phyloP scores from a whole-genome alignment of 2,329 filamentous ascomycete genomes.

The Fusarium sp. region DNA sequence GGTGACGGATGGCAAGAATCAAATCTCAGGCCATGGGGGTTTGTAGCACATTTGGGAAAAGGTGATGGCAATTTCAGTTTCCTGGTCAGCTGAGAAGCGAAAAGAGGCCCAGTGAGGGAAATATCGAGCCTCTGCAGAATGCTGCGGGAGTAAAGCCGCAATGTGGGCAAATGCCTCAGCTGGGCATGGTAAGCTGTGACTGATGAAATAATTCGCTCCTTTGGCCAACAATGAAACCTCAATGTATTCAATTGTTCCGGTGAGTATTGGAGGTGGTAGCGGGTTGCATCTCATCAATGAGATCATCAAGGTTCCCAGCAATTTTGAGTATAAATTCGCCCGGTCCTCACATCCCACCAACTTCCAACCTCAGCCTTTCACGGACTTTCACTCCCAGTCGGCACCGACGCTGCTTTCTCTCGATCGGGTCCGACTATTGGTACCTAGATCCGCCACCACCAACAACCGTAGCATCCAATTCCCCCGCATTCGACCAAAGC shows the following conservation, averaged over 20 bases:
- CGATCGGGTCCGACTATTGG: background rate
- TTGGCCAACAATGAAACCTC: background rate
- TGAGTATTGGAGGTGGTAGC: background rate
- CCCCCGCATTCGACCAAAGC: conserved; percentile 12
- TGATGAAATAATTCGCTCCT: background rate
- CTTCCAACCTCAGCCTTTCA: no score
- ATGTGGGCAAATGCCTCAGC: background rate
- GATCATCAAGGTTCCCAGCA: background rate
- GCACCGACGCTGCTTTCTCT: background rate
- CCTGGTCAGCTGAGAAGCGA: background rate
- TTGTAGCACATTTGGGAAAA: background rate
- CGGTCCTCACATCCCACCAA: background rate
- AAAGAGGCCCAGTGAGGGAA: background rate
- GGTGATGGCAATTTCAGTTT: background rate
- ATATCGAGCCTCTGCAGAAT: background rate
- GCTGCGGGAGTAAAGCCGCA: background rate
- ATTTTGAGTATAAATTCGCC: background rate
- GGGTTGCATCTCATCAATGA: background rate
- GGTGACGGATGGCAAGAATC: background rate
- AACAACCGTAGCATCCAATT: background rate
- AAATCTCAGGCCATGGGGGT: background rate
- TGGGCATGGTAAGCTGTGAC: no score
- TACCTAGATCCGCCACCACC: background rate
- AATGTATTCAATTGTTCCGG: background rate
- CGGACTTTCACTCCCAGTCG: background rate